Evolutionary conservation across 2,329 filamentous ascomycete genomes (phyloP).

Genomic region (Triangularia setosa): DNA sequence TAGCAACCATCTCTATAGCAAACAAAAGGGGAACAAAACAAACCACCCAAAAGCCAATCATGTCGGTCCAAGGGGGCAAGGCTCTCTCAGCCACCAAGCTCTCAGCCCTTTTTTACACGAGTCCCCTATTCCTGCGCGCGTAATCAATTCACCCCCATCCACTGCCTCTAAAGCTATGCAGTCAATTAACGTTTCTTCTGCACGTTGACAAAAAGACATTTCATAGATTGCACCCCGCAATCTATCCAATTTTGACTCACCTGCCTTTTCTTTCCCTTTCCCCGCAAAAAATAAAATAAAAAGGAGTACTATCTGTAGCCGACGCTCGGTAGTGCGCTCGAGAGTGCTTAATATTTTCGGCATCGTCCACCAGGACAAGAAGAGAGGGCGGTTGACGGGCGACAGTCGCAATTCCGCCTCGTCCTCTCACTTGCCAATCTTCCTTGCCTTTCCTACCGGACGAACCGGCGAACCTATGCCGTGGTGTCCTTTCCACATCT

Average conservation of each 20-base stretch:
- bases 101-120: neutral
- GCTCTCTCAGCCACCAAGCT: neutral
- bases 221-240: neutral
- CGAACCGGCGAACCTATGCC: neutral
- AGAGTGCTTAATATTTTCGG: neutral
- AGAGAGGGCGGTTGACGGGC: neutral
- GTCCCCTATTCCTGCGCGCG: neutral
- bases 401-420: neutral
- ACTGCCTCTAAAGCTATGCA: neutral
- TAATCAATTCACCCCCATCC: neutral
- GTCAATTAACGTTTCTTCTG: neutral
- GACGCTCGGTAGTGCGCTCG: neutral
- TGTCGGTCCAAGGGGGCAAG: too few species aligned
- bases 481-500: neutral
- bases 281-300: neutral
- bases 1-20: neutral
- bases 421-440: neutral
- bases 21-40: neutral
- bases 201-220: neutral
- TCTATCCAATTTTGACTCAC: neutral
- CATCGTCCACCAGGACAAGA: neutral
- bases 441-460: neutral
- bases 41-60: neutral
- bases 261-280: neutral
- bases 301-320: neutral